Conservation (phyloP, 2,329 filamentous ascomycete genomes). For the Chrysosphaeria jannelii region DNA sequence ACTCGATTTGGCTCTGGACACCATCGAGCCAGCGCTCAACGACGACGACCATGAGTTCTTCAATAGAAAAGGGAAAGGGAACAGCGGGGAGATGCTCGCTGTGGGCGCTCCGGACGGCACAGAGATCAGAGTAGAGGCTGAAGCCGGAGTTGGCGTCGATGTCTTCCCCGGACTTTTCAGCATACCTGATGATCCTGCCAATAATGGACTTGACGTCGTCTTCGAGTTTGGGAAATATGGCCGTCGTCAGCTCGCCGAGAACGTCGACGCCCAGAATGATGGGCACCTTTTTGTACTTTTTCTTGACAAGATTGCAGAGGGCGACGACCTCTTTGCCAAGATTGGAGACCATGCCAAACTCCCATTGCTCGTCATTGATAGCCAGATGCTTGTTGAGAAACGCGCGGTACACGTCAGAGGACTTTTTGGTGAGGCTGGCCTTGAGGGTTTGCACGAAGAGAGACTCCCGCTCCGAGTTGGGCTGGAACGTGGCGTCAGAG, state of each 20-base stretch:
- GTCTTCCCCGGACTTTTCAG: slow-evolving; percentile 38
- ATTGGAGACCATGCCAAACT: slow-evolving; percentile 71
- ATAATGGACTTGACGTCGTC: slow-evolving; percentile 70
- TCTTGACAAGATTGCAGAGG: slow-evolving; percentile 65
- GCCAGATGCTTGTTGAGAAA: slow-evolving; percentile 59
- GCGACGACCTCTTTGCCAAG: slow-evolving; percentile 66
- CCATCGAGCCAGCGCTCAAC: slow-evolving; percentile 84
- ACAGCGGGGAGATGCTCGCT: slow-evolving; percentile 38
- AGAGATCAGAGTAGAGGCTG: slow-evolving; percentile 67
- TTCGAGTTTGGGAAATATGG: slow-evolving; percentile 70
- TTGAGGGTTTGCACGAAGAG: slow-evolving; percentile 42
- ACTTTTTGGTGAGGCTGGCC: slow-evolving; percentile 43
- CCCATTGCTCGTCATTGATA: slow-evolving; percentile 52
- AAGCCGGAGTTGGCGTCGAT: slow-evolving; percentile 80
- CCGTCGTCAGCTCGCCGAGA: slow-evolving; percentile 43
- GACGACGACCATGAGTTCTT: slow-evolving; percentile 62
- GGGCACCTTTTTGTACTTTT: slow-evolving; percentile 67
- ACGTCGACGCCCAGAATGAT: slow-evolving; percentile 50
- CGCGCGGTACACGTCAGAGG: slow-evolving; percentile 48
- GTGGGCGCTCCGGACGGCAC: slow-evolving; percentile 61
- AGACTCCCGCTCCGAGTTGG: slow-evolving; percentile 35
- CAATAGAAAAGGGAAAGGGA: slow-evolving; percentile 65
- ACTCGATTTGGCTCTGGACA: slow-evolving; percentile 49
- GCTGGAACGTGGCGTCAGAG: slow-evolving; percentile 43
- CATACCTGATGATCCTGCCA: slow-evolving; percentile 44